Evolutionary conservation across 371 early-diverging fungal genomes (phyloP).

Genomic region (Mucor circinelloides): DNA sequence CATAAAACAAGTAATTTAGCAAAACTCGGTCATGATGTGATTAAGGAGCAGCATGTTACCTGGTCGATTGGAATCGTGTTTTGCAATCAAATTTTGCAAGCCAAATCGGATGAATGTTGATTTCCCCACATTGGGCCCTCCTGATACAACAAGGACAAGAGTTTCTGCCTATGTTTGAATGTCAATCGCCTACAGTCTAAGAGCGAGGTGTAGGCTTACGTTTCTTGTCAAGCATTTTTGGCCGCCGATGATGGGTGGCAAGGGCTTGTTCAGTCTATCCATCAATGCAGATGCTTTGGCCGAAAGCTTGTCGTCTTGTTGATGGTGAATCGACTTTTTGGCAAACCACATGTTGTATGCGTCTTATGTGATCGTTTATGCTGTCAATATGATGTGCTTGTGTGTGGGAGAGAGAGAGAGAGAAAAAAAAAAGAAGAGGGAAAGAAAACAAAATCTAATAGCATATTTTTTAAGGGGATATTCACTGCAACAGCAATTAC

Average conservation of each 20-base stretch:
- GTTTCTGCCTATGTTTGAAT: background rate
- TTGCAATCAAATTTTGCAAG: conserved; percentile 28
- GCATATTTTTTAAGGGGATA: conserved; percentile 13
- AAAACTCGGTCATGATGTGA: background rate
- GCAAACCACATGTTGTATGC: conserved; percentile 1
- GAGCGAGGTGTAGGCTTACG: background rate
- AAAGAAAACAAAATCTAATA: background rate
- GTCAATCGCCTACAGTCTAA: background rate
- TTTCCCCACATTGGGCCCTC: conserved; percentile 39
- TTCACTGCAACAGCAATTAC: background rate
- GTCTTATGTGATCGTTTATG: background rate
- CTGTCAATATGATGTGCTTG: background rate
- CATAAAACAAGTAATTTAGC: conserved; percentile 8
- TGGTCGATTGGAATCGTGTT: conserved; percentile 27
- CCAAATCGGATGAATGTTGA: conserved; percentile 42
- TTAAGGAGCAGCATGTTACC: conserved; percentile 19
- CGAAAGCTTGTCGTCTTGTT: background rate
- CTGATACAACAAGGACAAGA: conserved; percentile 34
- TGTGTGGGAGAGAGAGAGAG: background rate
- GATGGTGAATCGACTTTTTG: background rate
- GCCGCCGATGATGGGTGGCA: conserved; percentile 8
- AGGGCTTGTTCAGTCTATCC: conserved; percentile 22
- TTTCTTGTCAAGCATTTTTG: background rate
- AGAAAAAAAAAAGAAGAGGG: conserved; percentile 9
- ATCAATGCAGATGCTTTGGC: conserved; percentile 12